A percentile compares a stretch with the other conserved stretches of the same genome.
Evolutionary conservation across 495 filamentous ascomycete genomes (phyloP).

Genomic region (Annulohypoxylon stygium): DNA sequence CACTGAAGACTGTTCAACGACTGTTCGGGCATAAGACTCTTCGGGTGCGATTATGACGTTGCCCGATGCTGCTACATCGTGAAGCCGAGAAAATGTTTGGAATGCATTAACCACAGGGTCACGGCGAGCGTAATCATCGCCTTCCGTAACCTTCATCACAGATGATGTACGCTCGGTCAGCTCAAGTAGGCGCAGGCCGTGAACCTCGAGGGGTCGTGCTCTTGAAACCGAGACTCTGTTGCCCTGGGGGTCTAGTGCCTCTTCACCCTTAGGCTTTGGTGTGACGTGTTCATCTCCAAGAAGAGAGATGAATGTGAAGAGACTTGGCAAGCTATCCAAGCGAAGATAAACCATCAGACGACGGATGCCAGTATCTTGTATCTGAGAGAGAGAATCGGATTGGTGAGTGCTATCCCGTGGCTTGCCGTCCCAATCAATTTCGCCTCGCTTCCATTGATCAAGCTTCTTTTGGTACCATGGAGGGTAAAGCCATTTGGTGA

Average conservation of each 20-base stretch:
- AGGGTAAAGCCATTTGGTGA: constrained; percentile 84
- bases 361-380: constrained; percentile 60
- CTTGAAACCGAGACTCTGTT: constrained; percentile 41
- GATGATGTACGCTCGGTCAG: constrained; percentile 93
- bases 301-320: constrained; percentile 87
- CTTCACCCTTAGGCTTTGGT: constrained; percentile 2
- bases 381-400: constrained; percentile 58
- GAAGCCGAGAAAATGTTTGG: constrained; percentile 85
- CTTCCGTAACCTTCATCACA: constrained; percentile 92
- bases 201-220: constrained; percentile 76
- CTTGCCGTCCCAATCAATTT: constrained; percentile 93
- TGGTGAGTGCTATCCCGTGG: constrained; percentile 59
- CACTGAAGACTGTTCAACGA: constrained; percentile 75
- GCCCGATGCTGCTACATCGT: constrained; percentile 86
- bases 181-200: constrained; percentile 87
- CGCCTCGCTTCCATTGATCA: constrained; percentile 88
- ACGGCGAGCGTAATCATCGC: constrained; percentile 78
- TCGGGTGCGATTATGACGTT: constrained; percentile 82
- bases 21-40: constrained; percentile 79
- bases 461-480: constrained; percentile 92
- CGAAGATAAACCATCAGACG: constrained; percentile 73
- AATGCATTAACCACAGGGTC: constrained; percentile 96
- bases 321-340: constrained; percentile 87
- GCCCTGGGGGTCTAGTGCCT: constrained; percentile 48
- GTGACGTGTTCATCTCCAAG: constrained; percentile 68